A percentile compares a stretch with the other conserved stretches of the same genome.
These are phyloP conservation scores for Penicillium sp. DNA, from an alignment of 2,329 filamentous ascomycete species.

Conservation along the genomic window DNA sequence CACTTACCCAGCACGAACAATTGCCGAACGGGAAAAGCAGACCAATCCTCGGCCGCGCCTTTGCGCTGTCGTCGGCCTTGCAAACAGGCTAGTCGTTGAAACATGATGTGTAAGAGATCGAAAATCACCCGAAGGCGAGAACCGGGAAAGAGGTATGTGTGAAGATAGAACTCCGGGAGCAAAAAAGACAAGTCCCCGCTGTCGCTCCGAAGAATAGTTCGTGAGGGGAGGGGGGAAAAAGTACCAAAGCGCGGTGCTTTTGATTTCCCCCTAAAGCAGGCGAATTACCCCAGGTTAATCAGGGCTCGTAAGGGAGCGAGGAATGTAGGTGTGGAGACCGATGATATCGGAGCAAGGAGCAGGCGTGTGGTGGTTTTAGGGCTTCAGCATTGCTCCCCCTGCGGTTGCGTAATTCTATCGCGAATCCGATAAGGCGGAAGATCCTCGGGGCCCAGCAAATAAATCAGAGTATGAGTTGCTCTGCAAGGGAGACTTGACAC, in stretches of 20 bases:
- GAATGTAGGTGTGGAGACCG: slow-evolving; percentile 31
- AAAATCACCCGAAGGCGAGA: neutral
- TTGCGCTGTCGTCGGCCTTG: slow-evolving; percentile 32
- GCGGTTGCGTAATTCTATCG: slow-evolving; percentile 24
- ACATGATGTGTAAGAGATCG: slow-evolving; percentile 26
- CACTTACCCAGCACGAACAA: slow-evolving; percentile 53
- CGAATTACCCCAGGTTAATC: slow-evolving; percentile 32
- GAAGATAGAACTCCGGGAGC: neutral
- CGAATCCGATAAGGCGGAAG: slow-evolving; percentile 22
- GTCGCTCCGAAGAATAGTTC: slow-evolving; percentile 22
- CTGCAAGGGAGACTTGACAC: slow-evolving; percentile 25
- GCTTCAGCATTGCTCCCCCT: slow-evolving; percentile 33
- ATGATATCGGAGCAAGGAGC: slow-evolving; percentile 28
- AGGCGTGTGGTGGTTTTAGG: slow-evolving; percentile 21
- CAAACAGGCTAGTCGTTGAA: slow-evolving; percentile 37
- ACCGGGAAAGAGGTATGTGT: neutral
- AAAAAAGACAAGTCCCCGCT: slow-evolving; percentile 14
- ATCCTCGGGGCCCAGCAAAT: slow-evolving; percentile 11
- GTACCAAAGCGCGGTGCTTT: slow-evolving; percentile 33
- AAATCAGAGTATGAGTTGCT: slow-evolving; percentile 23
- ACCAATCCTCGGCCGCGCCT: slow-evolving; percentile 34
- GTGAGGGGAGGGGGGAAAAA: slow-evolving; percentile 23
- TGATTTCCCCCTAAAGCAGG: slow-evolving; percentile 16
- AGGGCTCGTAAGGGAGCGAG: slow-evolving; percentile 31
- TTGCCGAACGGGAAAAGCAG: slow-evolving; percentile 60